Evolutionary conservation across 129 eudicot species (phyloP).

Genomic region (Ambrosia trifida): DNA sequence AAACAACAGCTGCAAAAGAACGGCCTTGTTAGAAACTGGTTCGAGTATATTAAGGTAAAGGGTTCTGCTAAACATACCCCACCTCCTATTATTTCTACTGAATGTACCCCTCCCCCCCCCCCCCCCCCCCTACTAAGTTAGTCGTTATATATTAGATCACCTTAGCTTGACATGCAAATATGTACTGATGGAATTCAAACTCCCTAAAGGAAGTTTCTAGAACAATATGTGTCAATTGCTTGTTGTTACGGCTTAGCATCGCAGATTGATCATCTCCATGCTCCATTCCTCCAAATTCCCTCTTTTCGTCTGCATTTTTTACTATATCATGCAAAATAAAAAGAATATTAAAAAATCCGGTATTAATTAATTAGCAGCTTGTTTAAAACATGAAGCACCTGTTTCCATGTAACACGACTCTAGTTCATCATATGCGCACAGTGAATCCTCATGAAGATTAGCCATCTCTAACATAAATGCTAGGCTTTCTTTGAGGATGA

Average conservation of each 20-base stretch:
- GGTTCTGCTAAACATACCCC: too few relatives aligned
- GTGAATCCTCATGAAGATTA: constrained; percentile 88
- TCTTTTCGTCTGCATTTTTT: constrained; percentile 58
- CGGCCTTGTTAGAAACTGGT: not conserved
- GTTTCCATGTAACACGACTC: constrained; percentile 90
- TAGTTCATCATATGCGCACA: constrained; percentile 92
- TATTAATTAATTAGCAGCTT: not conserved
- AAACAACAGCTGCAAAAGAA: constrained; percentile 67
- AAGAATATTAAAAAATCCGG: constrained; percentile 10
- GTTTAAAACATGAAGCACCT: constrained; percentile 48
- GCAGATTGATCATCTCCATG: constrained; percentile 90
- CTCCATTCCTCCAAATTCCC: constrained; percentile 90
- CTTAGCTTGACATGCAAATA: constrained; percentile 97
- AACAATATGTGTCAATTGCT: constrained; percentile 75
- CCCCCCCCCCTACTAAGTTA: too few relatives aligned
- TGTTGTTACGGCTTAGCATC: constrained; percentile 65
- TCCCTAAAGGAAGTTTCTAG: constrained; percentile 91
- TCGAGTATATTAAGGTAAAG: not conserved
- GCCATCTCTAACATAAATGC: constrained; percentile 97
- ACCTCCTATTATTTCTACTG: too few relatives aligned
- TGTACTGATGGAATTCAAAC: constrained; percentile 92
- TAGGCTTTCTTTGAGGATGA: constrained; percentile 95
- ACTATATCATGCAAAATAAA: constrained; percentile 40
- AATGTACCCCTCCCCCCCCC: too few relatives aligned
- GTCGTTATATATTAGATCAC: constrained; percentile 28